These are phyloP conservation scores for Xerophyta viscosa DNA, from an alignment of 106 monocot species.

Conservation along the genomic window DNA sequence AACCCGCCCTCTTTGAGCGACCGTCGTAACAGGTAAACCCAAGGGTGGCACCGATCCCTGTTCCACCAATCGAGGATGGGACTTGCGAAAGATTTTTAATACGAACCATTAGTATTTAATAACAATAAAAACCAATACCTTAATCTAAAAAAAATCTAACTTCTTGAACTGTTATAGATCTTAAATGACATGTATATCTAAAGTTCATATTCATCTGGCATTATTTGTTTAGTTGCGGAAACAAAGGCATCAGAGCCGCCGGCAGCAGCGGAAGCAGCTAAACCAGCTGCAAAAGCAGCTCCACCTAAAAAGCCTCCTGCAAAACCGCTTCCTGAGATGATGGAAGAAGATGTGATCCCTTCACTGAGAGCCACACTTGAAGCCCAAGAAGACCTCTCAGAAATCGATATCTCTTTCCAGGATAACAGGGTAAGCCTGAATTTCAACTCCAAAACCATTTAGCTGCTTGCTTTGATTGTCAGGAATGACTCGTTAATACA, in stretches of 20 bases:
- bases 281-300: constrained; percentile 7
- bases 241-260: constrained; percentile 18
- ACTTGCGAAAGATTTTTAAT: too few species aligned
- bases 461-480: not conserved
- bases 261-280: constrained; percentile 4
- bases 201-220: not conserved
- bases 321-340: constrained; percentile 40
- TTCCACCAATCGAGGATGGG: too few species aligned
- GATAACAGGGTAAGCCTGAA: constrained; percentile 37
- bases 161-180: too few species aligned
- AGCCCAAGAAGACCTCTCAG: constrained; percentile 38
- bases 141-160: too few species aligned
- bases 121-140: too few species aligned
- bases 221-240: constrained; percentile 21
- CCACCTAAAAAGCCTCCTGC: constrained; percentile 36
- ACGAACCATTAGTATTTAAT: too few species aligned
- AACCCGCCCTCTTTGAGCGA: too few species aligned
- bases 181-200: too few species aligned
- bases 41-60: too few species aligned
- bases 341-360: constrained; percentile 63
- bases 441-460: not conserved
- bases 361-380: constrained; percentile 42
- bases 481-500: not conserved
- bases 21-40: too few species aligned
- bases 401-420: constrained; percentile 46